Base-by-base conservation (phyloP, 1,139 yeast species). In the Debaryomyces coudertii region DNA sequence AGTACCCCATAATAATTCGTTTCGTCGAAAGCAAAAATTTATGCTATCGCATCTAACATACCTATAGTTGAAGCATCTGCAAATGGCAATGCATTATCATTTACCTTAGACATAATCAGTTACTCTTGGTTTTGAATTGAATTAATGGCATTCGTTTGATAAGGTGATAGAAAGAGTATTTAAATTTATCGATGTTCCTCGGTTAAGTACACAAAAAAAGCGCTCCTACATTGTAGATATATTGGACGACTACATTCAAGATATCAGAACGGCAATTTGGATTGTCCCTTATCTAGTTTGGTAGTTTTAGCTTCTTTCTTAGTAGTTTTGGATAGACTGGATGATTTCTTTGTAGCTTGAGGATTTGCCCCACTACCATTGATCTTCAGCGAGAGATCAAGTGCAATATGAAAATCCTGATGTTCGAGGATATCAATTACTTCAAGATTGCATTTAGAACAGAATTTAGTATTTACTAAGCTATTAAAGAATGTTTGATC, bases 41-140 rank as follows among this genome's bases (percentile, higher is more conserved):
- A 33, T 12, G n/a, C 20, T 8, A 9, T 9, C 46, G 24, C 11
- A 16, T 8, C 11, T 4, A 36, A 68, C 77, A 50, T 70, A 71
- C 77, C 77, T 51, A 74, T 73, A 0, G 79, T 73, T 8, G 79
- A 78, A 2, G 80, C 75, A 53, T 75, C 77, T 8, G 80, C 79
- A 57, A 69, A 73, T 3, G 79, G 79, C 39, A 75, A 62, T 12
- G 71, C 66, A 40, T 59, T 59, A 14, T 61, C 57, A 51, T 61
- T 66, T 23, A 53, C 61, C 38, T 59, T 57, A 5, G 67, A 60
- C 70, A 66, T 66, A 7, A 5, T 29, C 16, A 28, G 24, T 5
- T 2, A 27, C 4, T 11, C 7, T 14, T 15, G 20, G 15, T 14
- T 38, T 8, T 12, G 3, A 14, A 20, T 34, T 34, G 28, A 40